phyloP scores from a whole-genome alignment of 2,329 filamentous ascomycete species.

The Fusarium sarcochroum region DNA sequence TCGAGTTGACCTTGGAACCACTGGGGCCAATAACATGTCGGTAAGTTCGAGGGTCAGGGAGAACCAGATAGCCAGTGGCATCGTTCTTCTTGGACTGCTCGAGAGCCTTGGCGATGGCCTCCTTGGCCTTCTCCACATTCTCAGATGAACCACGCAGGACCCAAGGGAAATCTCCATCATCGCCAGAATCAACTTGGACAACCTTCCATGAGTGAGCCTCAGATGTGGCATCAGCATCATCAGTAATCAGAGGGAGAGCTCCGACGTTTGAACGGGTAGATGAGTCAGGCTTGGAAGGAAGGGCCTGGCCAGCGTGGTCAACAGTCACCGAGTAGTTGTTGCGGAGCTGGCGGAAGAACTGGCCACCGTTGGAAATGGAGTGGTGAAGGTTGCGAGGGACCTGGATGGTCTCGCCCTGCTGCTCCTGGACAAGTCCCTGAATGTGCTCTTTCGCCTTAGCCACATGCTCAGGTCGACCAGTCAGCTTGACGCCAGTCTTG shows the following conservation, averaged over 20 bases:
- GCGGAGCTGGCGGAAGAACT: conserved; percentile 91
- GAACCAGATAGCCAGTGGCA: conserved; percentile 86
- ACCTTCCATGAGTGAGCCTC: conserved; percentile 88
- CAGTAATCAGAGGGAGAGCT: conserved; percentile 90
- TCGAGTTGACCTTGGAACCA: conserved; percentile 91
- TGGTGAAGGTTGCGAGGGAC: conserved; percentile 89
- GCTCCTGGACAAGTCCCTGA: conserved; percentile 81
- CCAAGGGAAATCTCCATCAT: conserved; percentile 87
- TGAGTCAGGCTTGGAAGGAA: conserved; percentile 77
- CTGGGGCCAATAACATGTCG: conserved; percentile 90
- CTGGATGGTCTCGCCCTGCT: conserved; percentile 88
- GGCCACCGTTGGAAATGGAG: conserved; percentile 86
- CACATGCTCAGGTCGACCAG: conserved; percentile 83
- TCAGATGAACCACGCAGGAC: conserved; percentile 85
- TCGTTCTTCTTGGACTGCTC: conserved; percentile 78
- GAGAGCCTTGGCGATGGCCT: conserved; percentile 79
- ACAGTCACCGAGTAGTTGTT: conserved; percentile 91
- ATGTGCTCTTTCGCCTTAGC: conserved; percentile 91
- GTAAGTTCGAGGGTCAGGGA: conserved; percentile 91
- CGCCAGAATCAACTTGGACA: conserved; percentile 72
- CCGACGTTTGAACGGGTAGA: conserved; percentile 70
- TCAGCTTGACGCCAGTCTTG: conserved; percentile 87
- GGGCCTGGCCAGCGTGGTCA: conserved; percentile 86
- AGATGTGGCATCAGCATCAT: conserved; percentile 76
- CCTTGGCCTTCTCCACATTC: conserved; percentile 84